Evolutionary conservation across 176 grass and related monocot species (phyloP), one percentile per base, ranked within the genome.

Genomic region (Raddia distichophylla): DNA sequence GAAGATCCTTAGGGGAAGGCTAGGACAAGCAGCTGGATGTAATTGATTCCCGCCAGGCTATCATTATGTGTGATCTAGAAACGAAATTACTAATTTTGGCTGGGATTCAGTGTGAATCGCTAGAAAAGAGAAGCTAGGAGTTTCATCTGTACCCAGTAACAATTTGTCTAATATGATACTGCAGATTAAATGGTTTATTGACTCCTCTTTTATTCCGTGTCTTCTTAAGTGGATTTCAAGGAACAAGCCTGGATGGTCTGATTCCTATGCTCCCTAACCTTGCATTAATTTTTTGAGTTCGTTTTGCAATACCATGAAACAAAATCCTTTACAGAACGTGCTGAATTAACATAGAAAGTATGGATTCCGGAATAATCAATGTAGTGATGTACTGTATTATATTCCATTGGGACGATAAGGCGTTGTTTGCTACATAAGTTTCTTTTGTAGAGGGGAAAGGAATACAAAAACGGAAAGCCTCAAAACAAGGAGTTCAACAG

Each of bases 1-100:
- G 83, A 97, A 93, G 88, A 97, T 97, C 57, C 53, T 97, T 64
- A 89, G 88, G 77, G 72, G 71, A 73, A 91, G 91, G 27, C 73
- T 91, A 18, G 91, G 94, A 73, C 72, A 48, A 78, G 79, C 75
- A 42, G 71, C 71, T 42, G 83, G 88, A 77, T 89, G 76, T 86
- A 86, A 77, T 71, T 51, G 44, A 51, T 70, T 77, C 73, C 52
- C 34, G 60, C 80, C 77, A 79, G 64, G 16, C 48, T 64, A 76
- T 80, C 53, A 60, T 81, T 87, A 73, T 87, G 88, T 86, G 74
- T 83, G 67, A 82, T 74, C 54, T 84, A 87, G 89, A 83, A 87
- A 69, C 71, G 76, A 74, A 83, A 72, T 69, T 67, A 77, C 81
- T 87, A 77, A 85, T 91, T 91, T 84, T 91, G 87, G 74, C 77